phyloP scores from a whole-genome alignment of 1,139 yeast genomes.

The Suhomyces taliae region DNA sequence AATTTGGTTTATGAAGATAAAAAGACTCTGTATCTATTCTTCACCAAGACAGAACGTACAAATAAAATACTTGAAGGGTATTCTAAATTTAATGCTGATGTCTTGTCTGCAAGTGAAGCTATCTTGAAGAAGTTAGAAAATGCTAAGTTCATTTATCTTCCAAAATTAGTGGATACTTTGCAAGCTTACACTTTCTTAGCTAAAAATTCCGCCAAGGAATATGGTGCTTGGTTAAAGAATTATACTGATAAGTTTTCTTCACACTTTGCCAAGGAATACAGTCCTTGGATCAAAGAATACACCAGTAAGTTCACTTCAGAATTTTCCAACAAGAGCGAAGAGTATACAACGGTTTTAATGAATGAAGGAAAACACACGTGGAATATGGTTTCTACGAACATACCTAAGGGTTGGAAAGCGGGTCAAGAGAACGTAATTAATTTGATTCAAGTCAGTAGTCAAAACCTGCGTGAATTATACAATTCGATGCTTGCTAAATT shows the following conservation, averaged over 20 bases:
- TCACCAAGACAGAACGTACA: conserved; percentile 7
- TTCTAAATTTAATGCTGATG: neutral
- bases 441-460: neutral
- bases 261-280: too few species aligned
- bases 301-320: neutral
- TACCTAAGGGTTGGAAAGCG: neutral
- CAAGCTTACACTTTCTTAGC: neutral
- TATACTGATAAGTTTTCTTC: neutral
- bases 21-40: conserved; percentile 6
- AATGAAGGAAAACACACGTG: neutral
- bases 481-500: neutral
- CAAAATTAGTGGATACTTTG: neutral
- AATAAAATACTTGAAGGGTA: conserved; percentile 1
- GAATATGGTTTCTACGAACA: neutral
- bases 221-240: neutral
- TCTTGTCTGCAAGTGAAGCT: neutral
- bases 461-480: too few species aligned
- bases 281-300: neutral
- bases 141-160: neutral
- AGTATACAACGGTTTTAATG: neutral
- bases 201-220: neutral
- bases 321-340: neutral
- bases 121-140: neutral
- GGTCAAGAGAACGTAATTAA: neutral
- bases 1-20: conserved; percentile 15